Evolutionary conservation across 345 rosid species (phyloP).

Genomic region (Salix purpurea): DNA sequence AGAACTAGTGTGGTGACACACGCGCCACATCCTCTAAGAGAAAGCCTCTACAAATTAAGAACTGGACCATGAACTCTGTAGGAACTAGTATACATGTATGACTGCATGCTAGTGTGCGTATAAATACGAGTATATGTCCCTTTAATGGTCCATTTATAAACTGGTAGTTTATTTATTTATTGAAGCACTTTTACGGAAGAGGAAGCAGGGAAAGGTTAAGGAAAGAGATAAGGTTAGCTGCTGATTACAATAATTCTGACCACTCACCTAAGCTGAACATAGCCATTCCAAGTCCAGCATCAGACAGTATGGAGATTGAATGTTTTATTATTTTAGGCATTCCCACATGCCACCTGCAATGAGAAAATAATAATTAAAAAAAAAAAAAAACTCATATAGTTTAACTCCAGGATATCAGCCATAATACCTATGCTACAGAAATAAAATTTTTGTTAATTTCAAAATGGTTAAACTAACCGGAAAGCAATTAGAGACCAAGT

Average conservation of each 20-base stretch:
- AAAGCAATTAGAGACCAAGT: constrained; percentile 25
- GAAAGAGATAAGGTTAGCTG: background rate
- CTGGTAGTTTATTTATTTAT: background rate
- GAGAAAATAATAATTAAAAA: background rate
- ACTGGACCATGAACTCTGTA: background rate
- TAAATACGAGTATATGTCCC: background rate
- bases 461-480: constrained; percentile 14
- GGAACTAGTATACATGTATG: background rate
- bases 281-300: constrained; percentile 40
- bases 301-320: constrained; percentile 36
- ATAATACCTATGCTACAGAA: too few relatives aligned
- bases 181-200: background rate
- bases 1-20: background rate
- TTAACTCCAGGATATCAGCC: background rate
- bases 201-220: background rate
- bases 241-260: background rate
- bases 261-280: constrained; percentile 38
- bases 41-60: background rate
- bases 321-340: constrained; percentile 27
- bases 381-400: background rate
- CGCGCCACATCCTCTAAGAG: background rate
- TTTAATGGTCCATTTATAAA: background rate
- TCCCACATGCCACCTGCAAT: constrained; percentile 30
- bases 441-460: background rate
- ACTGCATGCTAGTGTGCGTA: background rate